phyloP scores from a whole-genome alignment of 805 yeast genomes.

The Candida peoriensis region DNA sequence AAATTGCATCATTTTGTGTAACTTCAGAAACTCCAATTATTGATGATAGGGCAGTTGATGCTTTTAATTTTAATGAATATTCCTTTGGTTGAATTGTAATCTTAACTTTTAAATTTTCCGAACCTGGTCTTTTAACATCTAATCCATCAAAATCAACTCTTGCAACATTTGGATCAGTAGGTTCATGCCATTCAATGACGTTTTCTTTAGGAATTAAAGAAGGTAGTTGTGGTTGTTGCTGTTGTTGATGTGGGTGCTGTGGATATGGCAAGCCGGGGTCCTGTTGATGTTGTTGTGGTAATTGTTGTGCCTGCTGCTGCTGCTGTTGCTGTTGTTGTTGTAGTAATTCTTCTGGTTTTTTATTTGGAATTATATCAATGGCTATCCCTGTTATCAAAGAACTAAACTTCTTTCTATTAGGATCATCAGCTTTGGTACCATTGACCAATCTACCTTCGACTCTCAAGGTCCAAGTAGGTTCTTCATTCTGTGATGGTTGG shows the following conservation, averaged over 20 bases:
- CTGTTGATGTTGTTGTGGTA: too few species aligned
- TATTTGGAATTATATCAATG: constrained; percentile 53
- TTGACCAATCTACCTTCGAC: constrained; percentile 81
- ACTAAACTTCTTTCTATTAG: constrained; percentile 59
- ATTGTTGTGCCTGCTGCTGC: too few species aligned
- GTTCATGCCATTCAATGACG: constrained; percentile 86
- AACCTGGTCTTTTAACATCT: constrained; percentile 79
- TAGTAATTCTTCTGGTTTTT: constrained; percentile 28
- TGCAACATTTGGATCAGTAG: constrained; percentile 35
- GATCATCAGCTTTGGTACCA: constrained; percentile 40
- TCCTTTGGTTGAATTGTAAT: constrained; percentile 81
- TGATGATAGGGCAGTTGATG: constrained; percentile 61
- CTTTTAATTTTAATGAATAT: constrained; percentile 58
- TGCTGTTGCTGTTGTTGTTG: constrained; percentile 3
- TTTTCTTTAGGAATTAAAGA: constrained; percentile 21
- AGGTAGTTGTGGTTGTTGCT: constrained; percentile 15
- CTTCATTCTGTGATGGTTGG: constrained; percentile 24
- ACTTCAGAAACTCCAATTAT: constrained; percentile 74
- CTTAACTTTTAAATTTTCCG: constrained; percentile 55
- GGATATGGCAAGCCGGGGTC: too few species aligned
- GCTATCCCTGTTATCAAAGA: constrained; percentile 80
- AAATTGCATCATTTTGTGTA: constrained; percentile 82
- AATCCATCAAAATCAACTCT: constrained; percentile 76
- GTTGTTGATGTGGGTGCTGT: constrained; percentile 34
- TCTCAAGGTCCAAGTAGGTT: constrained; percentile 76